phyloP scores from a whole-genome alignment of 805 yeast species.

The Suhomyces prunicola region DNA sequence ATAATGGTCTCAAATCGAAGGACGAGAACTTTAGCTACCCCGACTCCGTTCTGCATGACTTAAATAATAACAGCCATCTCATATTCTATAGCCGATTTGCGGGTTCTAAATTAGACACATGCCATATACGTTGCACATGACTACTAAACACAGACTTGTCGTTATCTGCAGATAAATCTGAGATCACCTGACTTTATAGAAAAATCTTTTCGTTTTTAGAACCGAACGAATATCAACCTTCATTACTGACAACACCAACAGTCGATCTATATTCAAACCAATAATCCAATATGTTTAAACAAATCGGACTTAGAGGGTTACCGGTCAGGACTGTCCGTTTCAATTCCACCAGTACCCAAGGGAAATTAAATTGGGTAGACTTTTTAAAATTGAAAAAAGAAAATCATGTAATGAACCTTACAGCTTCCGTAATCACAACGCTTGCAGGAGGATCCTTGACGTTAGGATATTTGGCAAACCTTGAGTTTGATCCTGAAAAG shows the following conservation, averaged over 20 bases:
- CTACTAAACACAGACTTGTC: background rate
- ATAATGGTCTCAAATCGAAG: background rate
- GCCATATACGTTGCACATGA: background rate
- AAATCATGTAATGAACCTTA: slow-evolving; percentile 66
- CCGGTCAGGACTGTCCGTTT: slow-evolving; percentile 13
- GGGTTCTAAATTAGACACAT: background rate
- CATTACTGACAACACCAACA: background rate
- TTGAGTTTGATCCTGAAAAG: slow-evolving; percentile 86
- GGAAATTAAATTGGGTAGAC: slow-evolving; percentile 66
- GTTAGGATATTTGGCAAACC: slow-evolving; percentile 72
- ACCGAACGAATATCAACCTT: background rate
- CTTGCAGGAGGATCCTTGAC: slow-evolving; percentile 62
- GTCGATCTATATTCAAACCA: background rate
- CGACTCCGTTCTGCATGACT: background rate
- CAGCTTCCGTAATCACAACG: slow-evolving; percentile 67
- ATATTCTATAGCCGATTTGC: background rate
- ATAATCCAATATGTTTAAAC: slow-evolving; percentile 1
- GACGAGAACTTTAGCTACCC: background rate
- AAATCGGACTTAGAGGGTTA: slow-evolving; percentile 1
- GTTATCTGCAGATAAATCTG: background rate
- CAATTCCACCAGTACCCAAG: slow-evolving; percentile 17
- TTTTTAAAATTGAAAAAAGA: slow-evolving; percentile 74
- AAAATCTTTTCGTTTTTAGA: background rate
- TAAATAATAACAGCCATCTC: too few species aligned
- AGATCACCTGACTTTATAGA: slow-evolving; percentile 1